Evolutionary conservation across 177 flowering plant genomes (phyloP), one percentile per base, ranked within the genome.

Genomic region (Vitis hybrid): DNA sequence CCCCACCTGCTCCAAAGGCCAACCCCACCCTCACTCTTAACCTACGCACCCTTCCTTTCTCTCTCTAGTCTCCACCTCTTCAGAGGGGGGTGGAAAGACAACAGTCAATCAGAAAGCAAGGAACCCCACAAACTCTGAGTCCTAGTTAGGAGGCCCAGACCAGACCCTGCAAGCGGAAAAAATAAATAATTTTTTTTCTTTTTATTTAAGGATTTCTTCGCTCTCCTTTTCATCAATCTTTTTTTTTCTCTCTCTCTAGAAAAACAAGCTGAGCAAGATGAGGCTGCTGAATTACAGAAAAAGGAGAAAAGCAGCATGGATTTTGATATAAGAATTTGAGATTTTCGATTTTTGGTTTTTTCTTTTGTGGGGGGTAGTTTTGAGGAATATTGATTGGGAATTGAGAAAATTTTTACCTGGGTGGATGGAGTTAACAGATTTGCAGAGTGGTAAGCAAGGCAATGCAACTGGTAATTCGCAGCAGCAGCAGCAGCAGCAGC

Each of bases 361-460:
- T 39, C 8, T 39, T 26, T 26, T 26, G 29, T 26, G 29, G 29
- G 29, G 29, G 29, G 29, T 39, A 39, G 0, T 39, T 39, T 39
- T 39, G 7, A 39, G 8, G 45, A 39, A 39, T 39, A 39, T 39
- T 39, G 45, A 4, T 39, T 39, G 45, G 45, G 45, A 39, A 65
- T 7, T 22, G 22, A 18, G 59, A 31, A 59, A 49, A 14, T 22
- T 34, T 68, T 18, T 16, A 59, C 69, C 68, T 75, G 62, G 29
- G 66, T 50, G 61, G 19, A 82, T 84, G 87, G 87, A 84, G 73
- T 70, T 76, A 19, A 59, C 79, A 55, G 76, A 82, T 73, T 68
- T 76, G 61, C 80, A 77, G 74, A 65, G 66, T 65, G 79, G 68
- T 54, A 77, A 76, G 52, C 34, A 76, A 12, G 34, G 45, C 52